Conservation (phyloP, 768 basidiomycete genomes). For the Kwoniella bestiolae region DNA sequence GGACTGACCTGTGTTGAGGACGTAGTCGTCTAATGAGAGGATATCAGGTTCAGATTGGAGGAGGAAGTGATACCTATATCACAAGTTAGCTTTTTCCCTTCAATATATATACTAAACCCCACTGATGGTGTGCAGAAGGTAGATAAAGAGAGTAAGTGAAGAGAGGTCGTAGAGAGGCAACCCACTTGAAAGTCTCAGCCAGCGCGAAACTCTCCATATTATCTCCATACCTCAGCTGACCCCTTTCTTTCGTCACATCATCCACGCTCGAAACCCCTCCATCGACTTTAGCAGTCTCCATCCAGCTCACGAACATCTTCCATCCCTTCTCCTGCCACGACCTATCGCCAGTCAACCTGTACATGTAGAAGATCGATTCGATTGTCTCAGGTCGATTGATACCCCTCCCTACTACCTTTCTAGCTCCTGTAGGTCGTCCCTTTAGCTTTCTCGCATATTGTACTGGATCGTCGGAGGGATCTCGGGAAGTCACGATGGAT, state of each 20-base stretch:
- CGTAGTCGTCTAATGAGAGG: conserved; percentile 57
- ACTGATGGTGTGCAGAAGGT: no score
- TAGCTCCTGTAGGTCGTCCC: conserved; percentile 49
- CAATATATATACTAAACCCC: no score
- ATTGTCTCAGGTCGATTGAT: conserved; percentile 60
- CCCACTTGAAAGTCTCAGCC: conserved; percentile 58
- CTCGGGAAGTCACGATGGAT: conserved; percentile 14
- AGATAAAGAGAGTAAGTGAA: no score
- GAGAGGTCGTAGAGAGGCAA: no score
- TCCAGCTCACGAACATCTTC: conserved; percentile 60
- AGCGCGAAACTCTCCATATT: conserved; percentile 58
- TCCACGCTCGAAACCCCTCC: conserved; percentile 55
- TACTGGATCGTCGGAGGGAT: conserved; percentile 1
- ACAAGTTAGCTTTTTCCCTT: no score
- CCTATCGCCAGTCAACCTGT: conserved; percentile 58
- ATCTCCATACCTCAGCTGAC: conserved; percentile 26
- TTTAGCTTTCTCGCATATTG: conserved; percentile 33
- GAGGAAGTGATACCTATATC: conserved; percentile 56
- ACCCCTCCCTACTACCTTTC: conserved; percentile 39
- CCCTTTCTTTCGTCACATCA: conserved; percentile 50
- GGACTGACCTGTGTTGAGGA: conserved; percentile 55
- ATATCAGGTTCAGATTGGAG: conserved; percentile 55
- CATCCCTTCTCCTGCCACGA: conserved; percentile 61
- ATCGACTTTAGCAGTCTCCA: conserved; percentile 41
- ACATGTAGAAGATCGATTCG: conserved; percentile 57